Evolutionary conservation across 2,329 filamentous ascomycete genomes (phyloP).

Genomic region (Aureobasidium pullulans): DNA sequence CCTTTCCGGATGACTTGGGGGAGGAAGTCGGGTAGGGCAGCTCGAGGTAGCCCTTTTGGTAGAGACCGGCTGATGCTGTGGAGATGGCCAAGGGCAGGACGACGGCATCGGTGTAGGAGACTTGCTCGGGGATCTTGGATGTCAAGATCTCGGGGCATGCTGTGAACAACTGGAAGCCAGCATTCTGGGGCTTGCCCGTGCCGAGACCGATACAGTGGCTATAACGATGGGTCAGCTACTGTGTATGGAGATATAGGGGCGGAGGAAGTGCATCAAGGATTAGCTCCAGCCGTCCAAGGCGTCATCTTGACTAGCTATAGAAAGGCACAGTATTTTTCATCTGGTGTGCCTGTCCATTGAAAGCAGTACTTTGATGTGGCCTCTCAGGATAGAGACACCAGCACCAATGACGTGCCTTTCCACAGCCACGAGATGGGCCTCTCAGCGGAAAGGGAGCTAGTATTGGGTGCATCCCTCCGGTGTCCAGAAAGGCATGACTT

Average conservation of each 20-base stretch:
- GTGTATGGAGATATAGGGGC: too few relatives aligned
- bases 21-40: conserved; percentile 32
- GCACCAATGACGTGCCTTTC: too few relatives aligned
- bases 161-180: conserved; percentile 30
- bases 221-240: not conserved
- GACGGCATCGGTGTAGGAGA: conserved; percentile 32
- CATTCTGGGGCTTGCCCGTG: conserved; percentile 10
- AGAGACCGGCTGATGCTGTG: conserved; percentile 38
- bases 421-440: too few relatives aligned
- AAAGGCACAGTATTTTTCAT: too few relatives aligned
- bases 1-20: conserved; percentile 29
- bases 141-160: conserved; percentile 24
- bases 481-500: not conserved
- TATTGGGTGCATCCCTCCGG: too few relatives aligned
- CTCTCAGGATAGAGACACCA: too few relatives aligned
- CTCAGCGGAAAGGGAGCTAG: too few relatives aligned
- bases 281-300: too few relatives aligned
- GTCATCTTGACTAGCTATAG: too few relatives aligned
- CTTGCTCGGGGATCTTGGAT: conserved; percentile 31
- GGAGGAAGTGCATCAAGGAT: too few relatives aligned
- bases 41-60: conserved; percentile 32
- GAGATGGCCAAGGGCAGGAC: conserved; percentile 40
- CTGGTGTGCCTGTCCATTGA: too few relatives aligned
- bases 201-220: conserved; percentile 13
- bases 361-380: too few relatives aligned